These are phyloP conservation scores for Saccharomycopsis synnaedendra DNA, from an alignment of 805 yeast species.

Conservation along the genomic window DNA sequence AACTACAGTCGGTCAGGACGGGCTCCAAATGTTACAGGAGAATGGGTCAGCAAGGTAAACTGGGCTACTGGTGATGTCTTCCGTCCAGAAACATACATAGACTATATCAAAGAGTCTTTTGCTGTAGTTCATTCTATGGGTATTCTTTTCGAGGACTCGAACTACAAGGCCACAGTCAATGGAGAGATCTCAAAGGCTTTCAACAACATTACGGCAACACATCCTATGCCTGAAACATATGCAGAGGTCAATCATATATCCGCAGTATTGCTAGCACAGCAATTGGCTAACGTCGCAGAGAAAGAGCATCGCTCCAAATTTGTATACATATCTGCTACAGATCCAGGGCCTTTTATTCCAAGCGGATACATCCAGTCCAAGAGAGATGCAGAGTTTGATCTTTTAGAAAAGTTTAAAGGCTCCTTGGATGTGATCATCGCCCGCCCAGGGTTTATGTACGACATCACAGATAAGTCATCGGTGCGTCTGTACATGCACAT, in stretches of 20 bases:
- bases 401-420: constrained; percentile 20
- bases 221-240: constrained; percentile 15
- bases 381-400: constrained; percentile 61
- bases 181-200: background rate
- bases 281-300: constrained; percentile 13
- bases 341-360: constrained; percentile 52
- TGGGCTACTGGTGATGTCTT: constrained; percentile 66
- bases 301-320: constrained; percentile 30
- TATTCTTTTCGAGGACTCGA: constrained; percentile 52
- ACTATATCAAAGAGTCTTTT: constrained; percentile 25
- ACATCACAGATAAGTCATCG: constrained; percentile 28
- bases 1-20: background rate
- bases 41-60: constrained; percentile 46
- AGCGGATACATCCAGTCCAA: constrained; percentile 64
- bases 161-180: constrained; percentile 45
- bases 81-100: constrained; percentile 44
- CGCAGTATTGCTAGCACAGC: constrained; percentile 5
- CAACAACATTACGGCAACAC: background rate
- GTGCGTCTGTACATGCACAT: constrained; percentile 31
- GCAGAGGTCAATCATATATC: constrained; percentile 19
- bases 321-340: constrained; percentile 76
- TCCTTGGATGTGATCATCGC: constrained; percentile 34
- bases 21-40: background rate
- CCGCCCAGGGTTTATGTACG: constrained; percentile 82
- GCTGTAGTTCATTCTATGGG: constrained; percentile 84